phyloP scores from a whole-genome alignment of 805 yeast genomes.

The Wickerhamia fluorescens region DNA sequence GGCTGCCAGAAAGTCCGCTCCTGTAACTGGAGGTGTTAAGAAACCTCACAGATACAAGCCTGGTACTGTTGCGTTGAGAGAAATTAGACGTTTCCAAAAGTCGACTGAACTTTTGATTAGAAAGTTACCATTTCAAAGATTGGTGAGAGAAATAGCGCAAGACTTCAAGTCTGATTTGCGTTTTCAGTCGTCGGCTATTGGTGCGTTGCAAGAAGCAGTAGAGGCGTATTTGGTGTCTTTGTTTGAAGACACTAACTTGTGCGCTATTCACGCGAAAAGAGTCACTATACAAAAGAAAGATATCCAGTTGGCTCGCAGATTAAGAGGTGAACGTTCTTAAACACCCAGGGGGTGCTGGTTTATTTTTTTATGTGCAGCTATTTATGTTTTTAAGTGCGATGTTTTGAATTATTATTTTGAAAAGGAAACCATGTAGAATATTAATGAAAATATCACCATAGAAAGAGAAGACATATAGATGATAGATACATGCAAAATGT shows the following conservation, averaged over 20 bases:
- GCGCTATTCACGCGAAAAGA: conserved; percentile 45
- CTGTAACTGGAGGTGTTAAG: conserved; percentile 42
- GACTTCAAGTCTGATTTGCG: conserved; percentile 42
- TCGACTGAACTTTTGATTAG: conserved; percentile 41
- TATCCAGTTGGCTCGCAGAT: conserved; percentile 43
- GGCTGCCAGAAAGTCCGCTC: conserved; percentile 44
- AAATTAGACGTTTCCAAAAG: conserved; percentile 42
- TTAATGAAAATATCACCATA: no score
- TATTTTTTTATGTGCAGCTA: no score
- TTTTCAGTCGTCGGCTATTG: conserved; percentile 41
- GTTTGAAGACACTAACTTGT: conserved; percentile 42
- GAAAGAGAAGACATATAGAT: no score
- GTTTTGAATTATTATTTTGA: no score
- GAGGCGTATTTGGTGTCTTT: conserved; percentile 42
- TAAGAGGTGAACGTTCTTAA: conserved; percentile 43
- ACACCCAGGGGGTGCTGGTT: no score
- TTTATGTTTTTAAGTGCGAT: no score
- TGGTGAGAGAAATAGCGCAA: conserved; percentile 42
- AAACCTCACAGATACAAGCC: conserved; percentile 46
- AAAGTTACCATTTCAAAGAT: conserved; percentile 43
- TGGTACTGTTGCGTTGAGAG: conserved; percentile 44
- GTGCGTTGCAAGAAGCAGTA: conserved; percentile 42
- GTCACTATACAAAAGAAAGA: conserved; percentile 43
- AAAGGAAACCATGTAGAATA: no score
- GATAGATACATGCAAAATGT: no score